Evolutionary conservation across 1,284 basidiomycete species (phyloP), one percentile per base, ranked within the genome.

Genomic region (Naganishia sp.): DNA sequence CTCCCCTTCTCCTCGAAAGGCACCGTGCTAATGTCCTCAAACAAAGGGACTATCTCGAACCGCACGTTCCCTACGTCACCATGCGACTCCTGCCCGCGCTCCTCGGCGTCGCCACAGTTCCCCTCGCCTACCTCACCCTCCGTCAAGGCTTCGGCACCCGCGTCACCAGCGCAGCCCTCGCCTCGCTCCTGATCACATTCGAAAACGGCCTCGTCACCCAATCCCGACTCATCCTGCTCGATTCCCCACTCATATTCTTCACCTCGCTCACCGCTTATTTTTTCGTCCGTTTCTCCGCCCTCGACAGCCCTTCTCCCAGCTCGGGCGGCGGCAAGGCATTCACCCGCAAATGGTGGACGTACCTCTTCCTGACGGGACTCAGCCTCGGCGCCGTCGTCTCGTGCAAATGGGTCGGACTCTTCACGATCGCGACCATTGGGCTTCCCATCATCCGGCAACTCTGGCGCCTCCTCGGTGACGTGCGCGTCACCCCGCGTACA

Each of bases 341-440:
- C 78, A 89, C 90, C 0, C 81, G 85, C 7, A 79, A 82, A 2
- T 99, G 96, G 95, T 99, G 96, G 96, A 82, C 83, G 0, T 95
- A 92, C 87, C 87, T 99, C 25, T 80, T 85, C n/a, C 83, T 96
- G 47, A 90, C 92, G 0, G 96, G 96, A 43, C 82, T 94, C 21
- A 87, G 88, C 0, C 86, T 99, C 21, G 96, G 96, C 50, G 92
- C 93, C 1, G 93, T 96, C 46, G 86, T 90, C 51, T 90, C 88
- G 74, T 94, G 91, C 81, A 99, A 99, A 80, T 99, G 96, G 96
- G 95, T 99, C 61, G 96, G 96, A 7, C 83, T 99, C 41, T 98
- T 99, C 81, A 99, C 94, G n/a, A 93, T 99, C 72, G 93, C 94
- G 7, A 95, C 94, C 4, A 82, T 99, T 64, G 96, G 95, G 17